phyloP scores from a whole-genome alignment of 805 yeast species.

The Wickerhamiella parazyma region DNA sequence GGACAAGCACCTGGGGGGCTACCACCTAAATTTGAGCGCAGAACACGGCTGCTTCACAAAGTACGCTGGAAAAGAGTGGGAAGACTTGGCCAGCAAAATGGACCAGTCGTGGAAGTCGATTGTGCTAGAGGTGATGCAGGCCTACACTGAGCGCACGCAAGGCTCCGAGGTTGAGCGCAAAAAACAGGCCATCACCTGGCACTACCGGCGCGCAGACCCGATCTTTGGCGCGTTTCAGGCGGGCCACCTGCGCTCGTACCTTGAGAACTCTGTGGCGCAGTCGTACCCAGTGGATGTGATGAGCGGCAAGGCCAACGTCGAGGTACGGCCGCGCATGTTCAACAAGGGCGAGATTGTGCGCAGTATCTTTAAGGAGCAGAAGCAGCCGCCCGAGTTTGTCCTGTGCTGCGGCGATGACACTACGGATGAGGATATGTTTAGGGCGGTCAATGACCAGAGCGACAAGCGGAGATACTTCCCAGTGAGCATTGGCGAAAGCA shows the following conservation, averaged over 20 bases:
- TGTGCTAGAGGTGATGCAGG: constrained; percentile 58
- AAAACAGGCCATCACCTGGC: constrained; percentile 95
- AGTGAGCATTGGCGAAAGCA: constrained; percentile 24
- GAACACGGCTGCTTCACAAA: constrained; percentile 96
- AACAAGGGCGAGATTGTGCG: constrained; percentile 95
- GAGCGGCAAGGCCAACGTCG: constrained; percentile 95
- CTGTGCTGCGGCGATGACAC: constrained; percentile 90
- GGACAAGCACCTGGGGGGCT: constrained; percentile 74
- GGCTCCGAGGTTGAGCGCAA: constrained; percentile 79
- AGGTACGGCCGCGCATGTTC: constrained; percentile 89
- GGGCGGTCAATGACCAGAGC: constrained; percentile 54
- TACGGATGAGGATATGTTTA: constrained; percentile 97
- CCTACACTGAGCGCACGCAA: constrained; percentile 78
- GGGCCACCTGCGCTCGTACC: constrained; percentile 48
- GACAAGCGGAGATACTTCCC: constrained; percentile 21
- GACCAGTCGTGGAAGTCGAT: constrained; percentile 94
- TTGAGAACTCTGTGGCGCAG: constrained; percentile 44
- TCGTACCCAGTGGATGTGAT: constrained; percentile 82
- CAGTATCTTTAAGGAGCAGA: constrained; percentile 43
- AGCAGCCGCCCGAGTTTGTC: constrained; percentile 60
- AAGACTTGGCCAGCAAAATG: constrained; percentile 61
- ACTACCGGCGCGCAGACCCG: constrained; percentile 88
- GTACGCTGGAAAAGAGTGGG: constrained; percentile 59
- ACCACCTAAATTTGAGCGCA: constrained; percentile 70
- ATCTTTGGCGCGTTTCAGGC: constrained; percentile 86